Percentiles rank a stretch among this genome's conserved stretches.
Evolutionary conservation across 2,329 filamentous ascomycete genomes (phyloP).

Genomic region (Penicillium freii): DNA sequence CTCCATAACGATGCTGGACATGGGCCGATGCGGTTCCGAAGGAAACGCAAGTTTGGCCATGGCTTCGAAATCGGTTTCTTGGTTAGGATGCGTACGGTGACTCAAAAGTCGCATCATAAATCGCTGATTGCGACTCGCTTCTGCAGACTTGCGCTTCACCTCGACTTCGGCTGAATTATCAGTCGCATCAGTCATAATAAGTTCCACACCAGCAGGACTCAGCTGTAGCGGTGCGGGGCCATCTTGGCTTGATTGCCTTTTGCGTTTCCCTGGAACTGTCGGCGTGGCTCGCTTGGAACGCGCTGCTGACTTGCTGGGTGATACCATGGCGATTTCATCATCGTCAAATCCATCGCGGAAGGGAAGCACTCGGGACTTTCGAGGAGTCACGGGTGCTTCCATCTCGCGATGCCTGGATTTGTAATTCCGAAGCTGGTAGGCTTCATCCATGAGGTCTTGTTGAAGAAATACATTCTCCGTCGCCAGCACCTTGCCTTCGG

Average conservation of each 20-base stretch:
- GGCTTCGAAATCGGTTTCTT: slow-evolving; percentile 54
- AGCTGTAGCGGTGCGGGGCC: slow-evolving; percentile 53
- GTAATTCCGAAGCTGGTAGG: slow-evolving; percentile 47
- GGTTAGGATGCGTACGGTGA: slow-evolving; percentile 50
- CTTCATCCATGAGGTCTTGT: slow-evolving; percentile 59
- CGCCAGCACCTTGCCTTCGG: slow-evolving; percentile 56
- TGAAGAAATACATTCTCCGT: slow-evolving; percentile 61
- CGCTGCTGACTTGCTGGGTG: slow-evolving; percentile 52
- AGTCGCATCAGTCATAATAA: slow-evolving; percentile 26
- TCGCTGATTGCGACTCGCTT: slow-evolving; percentile 28
- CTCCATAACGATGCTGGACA: slow-evolving; percentile 57
- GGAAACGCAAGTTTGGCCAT: slow-evolving; percentile 55
- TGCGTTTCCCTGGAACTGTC: slow-evolving; percentile 57
- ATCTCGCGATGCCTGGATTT: slow-evolving; percentile 39
- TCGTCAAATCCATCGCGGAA: slow-evolving; percentile 65
- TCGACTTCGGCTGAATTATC: slow-evolving; percentile 30
- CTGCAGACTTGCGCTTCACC: slow-evolving; percentile 27
- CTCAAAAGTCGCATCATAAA: slow-evolving; percentile 57
- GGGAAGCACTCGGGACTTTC: slow-evolving; percentile 47
- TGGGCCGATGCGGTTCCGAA: slow-evolving; percentile 46
- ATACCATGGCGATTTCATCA: slow-evolving; percentile 56
- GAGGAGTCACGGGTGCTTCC: slow-evolving; percentile 50
- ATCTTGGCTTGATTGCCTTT: slow-evolving; percentile 51
- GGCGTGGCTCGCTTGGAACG: slow-evolving; percentile 55
- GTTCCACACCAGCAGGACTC: slow-evolving; percentile 30